Conservation (phyloP, 2,329 filamentous ascomycete genomes). For the Lanzia echinophila region DNA sequence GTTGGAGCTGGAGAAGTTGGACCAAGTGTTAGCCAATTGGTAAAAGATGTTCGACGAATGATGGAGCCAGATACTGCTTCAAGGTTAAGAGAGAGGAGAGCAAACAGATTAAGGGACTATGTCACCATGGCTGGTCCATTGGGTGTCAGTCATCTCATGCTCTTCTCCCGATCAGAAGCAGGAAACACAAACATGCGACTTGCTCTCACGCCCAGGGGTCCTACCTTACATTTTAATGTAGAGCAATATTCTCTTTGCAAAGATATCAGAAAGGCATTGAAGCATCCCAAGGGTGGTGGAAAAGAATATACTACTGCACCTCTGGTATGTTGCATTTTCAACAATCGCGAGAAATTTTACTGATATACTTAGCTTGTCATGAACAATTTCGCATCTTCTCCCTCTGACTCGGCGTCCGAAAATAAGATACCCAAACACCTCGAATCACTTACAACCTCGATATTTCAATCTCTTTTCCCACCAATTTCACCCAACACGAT, state of each 20-base stretch:
- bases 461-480: constrained; percentile 94
- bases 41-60: constrained; percentile 82
- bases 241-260: constrained; percentile 93
- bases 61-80: constrained; percentile 95
- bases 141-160: constrained; percentile 83
- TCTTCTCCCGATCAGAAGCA: constrained; percentile 83
- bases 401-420: constrained; percentile 46
- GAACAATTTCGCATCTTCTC: constrained; percentile 85
- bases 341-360: constrained; percentile 10
- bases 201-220: constrained; percentile 79
- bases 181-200: constrained; percentile 92
- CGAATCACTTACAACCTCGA: constrained; percentile 83
- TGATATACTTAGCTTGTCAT: constrained; percentile 66
- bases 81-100: constrained; percentile 80
- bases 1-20: constrained; percentile 93
- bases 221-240: constrained; percentile 88
- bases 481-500: constrained; percentile 90
- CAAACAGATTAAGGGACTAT: constrained; percentile 86
- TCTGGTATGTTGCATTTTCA: constrained; percentile 46
- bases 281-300: constrained; percentile 72
- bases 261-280: constrained; percentile 78
- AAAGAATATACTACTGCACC: constrained; percentile 84
- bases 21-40: constrained; percentile 82
- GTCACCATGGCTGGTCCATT: constrained; percentile 91
- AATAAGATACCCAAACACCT: constrained; percentile 85